A percentile compares a stretch with the other conserved stretches of the same genome.
Conservation (phyloP, 2,329 filamentous ascomycete species). For the Aspergillus nomiae region DNA sequence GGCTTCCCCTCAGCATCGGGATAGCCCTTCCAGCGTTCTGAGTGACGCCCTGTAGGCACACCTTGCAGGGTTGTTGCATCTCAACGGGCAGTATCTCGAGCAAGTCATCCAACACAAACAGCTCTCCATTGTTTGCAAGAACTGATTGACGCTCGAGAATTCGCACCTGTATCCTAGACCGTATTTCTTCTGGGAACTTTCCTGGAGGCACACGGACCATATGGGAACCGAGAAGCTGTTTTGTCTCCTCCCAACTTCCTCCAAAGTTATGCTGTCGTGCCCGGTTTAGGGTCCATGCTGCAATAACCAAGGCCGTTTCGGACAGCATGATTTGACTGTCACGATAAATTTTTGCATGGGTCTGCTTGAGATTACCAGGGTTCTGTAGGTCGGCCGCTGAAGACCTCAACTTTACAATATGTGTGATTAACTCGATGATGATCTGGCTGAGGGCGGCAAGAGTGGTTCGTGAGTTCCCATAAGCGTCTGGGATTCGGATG, state of each 20-base stretch:
- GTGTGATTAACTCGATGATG: slow-evolving; percentile 42
- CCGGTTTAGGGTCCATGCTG: slow-evolving; percentile 40
- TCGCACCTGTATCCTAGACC: slow-evolving; percentile 31
- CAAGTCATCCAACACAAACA: slow-evolving; percentile 36
- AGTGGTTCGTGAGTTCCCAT: slow-evolving; percentile 40
- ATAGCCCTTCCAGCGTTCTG: slow-evolving; percentile 22
- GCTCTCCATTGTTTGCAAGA: slow-evolving; percentile 37
- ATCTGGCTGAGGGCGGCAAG: slow-evolving; percentile 46
- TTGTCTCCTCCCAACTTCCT: slow-evolving; percentile 30
- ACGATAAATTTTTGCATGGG: slow-evolving; percentile 44
- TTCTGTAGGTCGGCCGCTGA: slow-evolving; percentile 29
- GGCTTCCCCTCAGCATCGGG: slow-evolving; percentile 20
- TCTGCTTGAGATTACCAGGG: slow-evolving; percentile 43
- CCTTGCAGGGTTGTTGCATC: slow-evolving; percentile 26
- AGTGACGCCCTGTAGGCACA: slow-evolving; percentile 28
- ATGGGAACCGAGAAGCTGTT: slow-evolving; percentile 30
- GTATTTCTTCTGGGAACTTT: slow-evolving; percentile 31
- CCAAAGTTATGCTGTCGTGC: slow-evolving; percentile 32
- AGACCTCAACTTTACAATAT: slow-evolving; percentile 38
- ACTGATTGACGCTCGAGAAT: slow-evolving; percentile 38
- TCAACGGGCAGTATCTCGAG: slow-evolving; percentile 30
- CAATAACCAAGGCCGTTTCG: slow-evolving; percentile 42
- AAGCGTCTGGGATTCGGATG: slow-evolving; percentile 32
- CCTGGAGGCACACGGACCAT: slow-evolving; percentile 33
- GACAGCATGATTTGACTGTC: slow-evolving; percentile 44